Conservation (phyloP, 1,139 yeast species). For the Geotrichum cucujoidarum region DNA sequence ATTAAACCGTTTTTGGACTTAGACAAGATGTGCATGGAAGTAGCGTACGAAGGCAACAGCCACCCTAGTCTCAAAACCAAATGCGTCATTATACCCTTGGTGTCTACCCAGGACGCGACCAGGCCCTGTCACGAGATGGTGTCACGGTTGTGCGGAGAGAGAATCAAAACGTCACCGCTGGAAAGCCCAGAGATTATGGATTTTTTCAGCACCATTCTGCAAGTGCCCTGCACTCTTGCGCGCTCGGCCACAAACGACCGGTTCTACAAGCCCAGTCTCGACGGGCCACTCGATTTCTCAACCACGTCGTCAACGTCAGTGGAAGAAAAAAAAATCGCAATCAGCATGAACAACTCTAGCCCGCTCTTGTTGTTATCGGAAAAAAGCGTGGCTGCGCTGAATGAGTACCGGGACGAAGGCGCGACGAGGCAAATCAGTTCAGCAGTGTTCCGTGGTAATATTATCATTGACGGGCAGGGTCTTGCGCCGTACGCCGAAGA, state of each 20-base stretch:
- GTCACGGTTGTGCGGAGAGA: conserved; percentile 20
- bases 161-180: conserved; percentile 22
- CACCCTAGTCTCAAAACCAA: too few species aligned
- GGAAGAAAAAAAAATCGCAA: conserved; percentile 8
- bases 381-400: conserved; percentile 31
- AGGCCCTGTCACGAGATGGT: conserved; percentile 9
- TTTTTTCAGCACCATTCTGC: conserved; percentile 34
- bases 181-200: conserved; percentile 23
- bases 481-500: conserved; percentile 38
- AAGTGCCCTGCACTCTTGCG: conserved; percentile 37
- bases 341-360: conserved; percentile 37
- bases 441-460: conserved; percentile 39
- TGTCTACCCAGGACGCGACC: too few species aligned
- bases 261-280: conserved; percentile 21
- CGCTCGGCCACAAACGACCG: conserved; percentile 21
- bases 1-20: conserved; percentile 32
- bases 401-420: conserved; percentile 18
- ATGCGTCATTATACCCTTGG: too few species aligned
- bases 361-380: conserved; percentile 38
- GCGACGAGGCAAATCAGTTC: conserved; percentile 18
- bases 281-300: conserved; percentile 12
- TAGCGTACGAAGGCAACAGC: conserved; percentile 6
- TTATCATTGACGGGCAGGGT: conserved; percentile 31
- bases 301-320: neutral
- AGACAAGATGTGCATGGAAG: conserved; percentile 20